Evolutionary conservation across 108 stramenopile genomes (phyloP).

Genomic region (Skeletonema tropicum): DNA sequence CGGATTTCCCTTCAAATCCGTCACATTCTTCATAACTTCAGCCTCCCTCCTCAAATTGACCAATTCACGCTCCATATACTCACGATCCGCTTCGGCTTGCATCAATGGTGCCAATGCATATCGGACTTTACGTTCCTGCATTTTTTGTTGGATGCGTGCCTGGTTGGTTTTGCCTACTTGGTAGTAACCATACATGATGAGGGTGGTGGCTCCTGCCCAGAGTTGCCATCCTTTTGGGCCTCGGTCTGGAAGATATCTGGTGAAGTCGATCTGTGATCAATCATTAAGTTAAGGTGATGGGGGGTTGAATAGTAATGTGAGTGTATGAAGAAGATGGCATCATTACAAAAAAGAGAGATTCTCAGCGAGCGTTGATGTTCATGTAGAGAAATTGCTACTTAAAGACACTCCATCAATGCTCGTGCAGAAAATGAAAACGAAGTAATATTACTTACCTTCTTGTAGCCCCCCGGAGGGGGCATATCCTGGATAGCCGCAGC

Average conservation of each 20-base stretch:
- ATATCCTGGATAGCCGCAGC: constrained; percentile 75
- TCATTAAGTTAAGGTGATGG: neutral
- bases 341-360: neutral
- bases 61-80: constrained; percentile 74
- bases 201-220: constrained; percentile 64
- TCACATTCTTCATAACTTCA: constrained; percentile 82
- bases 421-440: neutral
- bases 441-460: constrained; percentile 58
- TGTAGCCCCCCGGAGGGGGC: constrained; percentile 70
- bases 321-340: neutral
- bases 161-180: constrained; percentile 73
- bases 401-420: neutral
- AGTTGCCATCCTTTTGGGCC: constrained; percentile 87
- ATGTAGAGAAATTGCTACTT: neutral
- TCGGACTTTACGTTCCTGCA: constrained; percentile 78
- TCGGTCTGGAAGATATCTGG: constrained; percentile 59
- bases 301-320: neutral
- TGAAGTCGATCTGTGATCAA: constrained; percentile 41
- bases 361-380: constrained; percentile 2
- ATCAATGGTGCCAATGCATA: constrained; percentile 74
- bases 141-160: constrained; percentile 59
- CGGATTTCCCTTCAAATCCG: constrained; percentile 65
- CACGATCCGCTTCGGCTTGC: constrained; percentile 85
- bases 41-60: constrained; percentile 62
- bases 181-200: constrained; percentile 79